Evolutionary conservation across 169 alveolate species (phyloP).

Genomic region (Miamiensis avidus): DNA sequence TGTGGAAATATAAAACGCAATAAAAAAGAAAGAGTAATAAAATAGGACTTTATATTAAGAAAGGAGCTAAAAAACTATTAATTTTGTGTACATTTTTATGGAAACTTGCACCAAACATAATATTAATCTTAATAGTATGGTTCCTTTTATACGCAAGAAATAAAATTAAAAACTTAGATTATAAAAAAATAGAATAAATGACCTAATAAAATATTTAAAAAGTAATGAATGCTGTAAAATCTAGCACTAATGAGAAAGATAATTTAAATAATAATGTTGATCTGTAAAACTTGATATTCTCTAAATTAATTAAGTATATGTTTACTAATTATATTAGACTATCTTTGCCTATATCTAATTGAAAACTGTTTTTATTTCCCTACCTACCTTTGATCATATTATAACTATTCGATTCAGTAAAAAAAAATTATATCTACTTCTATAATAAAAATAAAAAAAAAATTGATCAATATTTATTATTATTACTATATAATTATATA

Average conservation of each 20-base stretch:
- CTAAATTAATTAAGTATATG: slow-evolving; percentile 26
- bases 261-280: slow-evolving; percentile 1
- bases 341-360: slow-evolving; percentile 14
- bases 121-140: background rate
- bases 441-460: no score
- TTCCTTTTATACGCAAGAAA: background rate
- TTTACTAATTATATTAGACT: slow-evolving; percentile 27
- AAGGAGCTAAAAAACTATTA: slow-evolving; percentile 14
- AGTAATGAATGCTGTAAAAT: background rate
- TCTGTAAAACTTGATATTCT: slow-evolving; percentile 11
- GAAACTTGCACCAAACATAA: background rate
- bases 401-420: no score
- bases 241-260: background rate
- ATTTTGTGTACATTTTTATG: slow-evolving; percentile 8
- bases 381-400: no score
- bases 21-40: background rate
- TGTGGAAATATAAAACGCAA: background rate
- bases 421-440: no score
- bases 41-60: slow-evolving; percentile 1
- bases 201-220: background rate
- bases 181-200: background rate
- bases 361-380: no score
- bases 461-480: no score
- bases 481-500: no score
- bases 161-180: slow-evolving; percentile 1